These are phyloP conservation scores for Pachyrhizus erosus DNA, from an alignment of 306 rosid species.

Conservation along the genomic window DNA sequence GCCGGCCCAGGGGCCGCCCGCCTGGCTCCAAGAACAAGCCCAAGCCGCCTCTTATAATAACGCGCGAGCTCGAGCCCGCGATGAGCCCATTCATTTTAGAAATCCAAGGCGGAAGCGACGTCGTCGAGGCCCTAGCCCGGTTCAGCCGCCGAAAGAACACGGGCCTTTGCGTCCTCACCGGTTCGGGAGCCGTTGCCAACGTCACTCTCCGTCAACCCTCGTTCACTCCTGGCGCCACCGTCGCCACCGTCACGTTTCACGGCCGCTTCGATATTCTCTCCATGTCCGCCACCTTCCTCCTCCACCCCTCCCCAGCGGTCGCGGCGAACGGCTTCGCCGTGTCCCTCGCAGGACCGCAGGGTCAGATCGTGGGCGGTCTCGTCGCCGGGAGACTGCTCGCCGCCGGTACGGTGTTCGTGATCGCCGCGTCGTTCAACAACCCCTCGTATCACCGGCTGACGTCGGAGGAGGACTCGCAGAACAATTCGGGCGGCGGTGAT, in stretches of 20 bases:
- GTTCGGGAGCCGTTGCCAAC: conserved; percentile 67
- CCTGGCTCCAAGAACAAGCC: conserved; percentile 91
- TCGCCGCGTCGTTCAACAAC: conserved; percentile 70
- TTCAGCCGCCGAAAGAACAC: conserved; percentile 68
- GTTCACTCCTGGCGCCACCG: conserved; percentile 39
- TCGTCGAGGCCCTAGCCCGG: conserved; percentile 65
- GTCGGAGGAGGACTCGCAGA: conserved; percentile 49
- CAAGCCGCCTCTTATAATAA: conserved; percentile 55
- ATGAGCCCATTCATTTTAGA: conserved; percentile 82
- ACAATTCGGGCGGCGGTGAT: conserved; percentile 51
- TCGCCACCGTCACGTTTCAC: conserved; percentile 62
- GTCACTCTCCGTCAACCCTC: conserved; percentile 68
- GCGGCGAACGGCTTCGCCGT: conserved; percentile 53
- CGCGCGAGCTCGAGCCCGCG: conserved; percentile 61
- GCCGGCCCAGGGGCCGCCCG: conserved; percentile 85
- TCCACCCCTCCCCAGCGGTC: conserved; percentile 35
- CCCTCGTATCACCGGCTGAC: conserved; percentile 71
- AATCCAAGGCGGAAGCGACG: conserved; percentile 64
- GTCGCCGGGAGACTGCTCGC: conserved; percentile 61
- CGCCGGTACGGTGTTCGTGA: conserved; percentile 64
- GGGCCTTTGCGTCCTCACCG: conserved; percentile 66
- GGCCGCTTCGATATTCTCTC: conserved; percentile 79
- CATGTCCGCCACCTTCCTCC: conserved; percentile 67
- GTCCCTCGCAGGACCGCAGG: conserved; percentile 78
- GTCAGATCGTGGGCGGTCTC: conserved; percentile 79